Evolutionary conservation across 2,329 filamentous ascomycete species (phyloP), one percentile per base, ranked within the genome.

Genomic region (Colletotrichum orchidophilum): DNA sequence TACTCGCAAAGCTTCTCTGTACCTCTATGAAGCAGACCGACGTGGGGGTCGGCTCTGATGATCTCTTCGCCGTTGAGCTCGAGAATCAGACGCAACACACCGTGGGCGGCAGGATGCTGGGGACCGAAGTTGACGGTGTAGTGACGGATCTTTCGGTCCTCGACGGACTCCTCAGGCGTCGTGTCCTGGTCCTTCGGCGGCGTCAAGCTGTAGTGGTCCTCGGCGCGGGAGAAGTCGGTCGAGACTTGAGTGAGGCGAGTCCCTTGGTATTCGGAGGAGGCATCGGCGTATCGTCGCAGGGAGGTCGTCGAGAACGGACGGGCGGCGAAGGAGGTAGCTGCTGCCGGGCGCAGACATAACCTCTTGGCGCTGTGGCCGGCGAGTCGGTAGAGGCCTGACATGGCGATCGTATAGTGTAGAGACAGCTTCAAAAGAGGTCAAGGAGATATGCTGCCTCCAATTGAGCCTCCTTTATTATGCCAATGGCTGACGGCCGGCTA

Each of bases 1-100:
- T 99, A 99, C 88, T 99, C 96, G 85, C 98, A 98, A 85, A 99
- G 91, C 90, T 99, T 99, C 89, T 99, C 96, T 74, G 96, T 99
- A 76, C 96, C 96, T 78, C 96, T 92, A 84, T 99, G 96, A 79
- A 99, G 90, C 82, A 99, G 87, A 70, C 96, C 96, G 78, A 99
- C 96, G 85, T 99, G 96, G 57, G 96, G 96, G 83, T 99, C 96
- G 75, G 95, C 93, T 81, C 96, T 94, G 78, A 99, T 88, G 80
- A 99, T 98, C 85, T 98, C 94, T 87, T 99, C 96, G 81, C 96
- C 96, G 84, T 94, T 98, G 81, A 99, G 90, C 84, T 99, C 96
- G 78, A 99, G 90, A 87, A 99, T 99, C 85, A 99, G 85, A 66
- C 96, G 94, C 84, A 99, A 86, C 90, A 99, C 96, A 80, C 96